These are phyloP conservation scores for Phlyctochytrium arcticum DNA, from an alignment of 192 early-diverging fungal species.

Conservation along the genomic window DNA sequence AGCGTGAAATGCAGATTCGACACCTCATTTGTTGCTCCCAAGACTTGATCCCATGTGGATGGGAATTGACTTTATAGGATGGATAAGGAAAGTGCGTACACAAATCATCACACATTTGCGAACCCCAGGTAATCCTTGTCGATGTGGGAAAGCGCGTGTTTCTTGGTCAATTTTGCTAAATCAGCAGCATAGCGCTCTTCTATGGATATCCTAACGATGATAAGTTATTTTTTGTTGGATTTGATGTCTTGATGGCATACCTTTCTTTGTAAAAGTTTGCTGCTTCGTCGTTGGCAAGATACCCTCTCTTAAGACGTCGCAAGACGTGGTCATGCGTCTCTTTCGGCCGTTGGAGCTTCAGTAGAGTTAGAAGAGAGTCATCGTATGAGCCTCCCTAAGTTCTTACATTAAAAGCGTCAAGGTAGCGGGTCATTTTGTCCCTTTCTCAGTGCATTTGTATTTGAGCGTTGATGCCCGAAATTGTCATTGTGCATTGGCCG, in stretches of 20 bases:
- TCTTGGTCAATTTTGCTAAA: conserved; percentile 8
- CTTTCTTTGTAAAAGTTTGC: conserved; percentile 23
- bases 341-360: conserved; percentile 27
- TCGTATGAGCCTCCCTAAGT: neutral
- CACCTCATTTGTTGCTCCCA: neutral
- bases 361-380: neutral
- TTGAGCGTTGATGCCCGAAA: too few species aligned
- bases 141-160: neutral
- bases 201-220: conserved; percentile 3
- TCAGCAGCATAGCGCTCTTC: conserved; percentile 23
- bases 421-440: neutral
- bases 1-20: neutral
- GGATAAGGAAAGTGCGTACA: neutral
- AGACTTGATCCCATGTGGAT: conserved; percentile 13
- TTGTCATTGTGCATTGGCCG: too few species aligned
- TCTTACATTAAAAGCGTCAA: neutral
- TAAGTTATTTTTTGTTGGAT: neutral
- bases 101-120: neutral
- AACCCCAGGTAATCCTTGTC: conserved; percentile 18
- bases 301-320: conserved; percentile 11
- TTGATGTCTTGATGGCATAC: neutral
- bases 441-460: too few species aligned
- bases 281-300: conserved; percentile 15
- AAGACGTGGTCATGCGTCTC: conserved; percentile 16
- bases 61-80: conserved; percentile 10